Evolutionary conservation across 75 land plant genomes (phyloP), one percentile per base, ranked within the genome.

Genomic region (Picea glauca): DNA sequence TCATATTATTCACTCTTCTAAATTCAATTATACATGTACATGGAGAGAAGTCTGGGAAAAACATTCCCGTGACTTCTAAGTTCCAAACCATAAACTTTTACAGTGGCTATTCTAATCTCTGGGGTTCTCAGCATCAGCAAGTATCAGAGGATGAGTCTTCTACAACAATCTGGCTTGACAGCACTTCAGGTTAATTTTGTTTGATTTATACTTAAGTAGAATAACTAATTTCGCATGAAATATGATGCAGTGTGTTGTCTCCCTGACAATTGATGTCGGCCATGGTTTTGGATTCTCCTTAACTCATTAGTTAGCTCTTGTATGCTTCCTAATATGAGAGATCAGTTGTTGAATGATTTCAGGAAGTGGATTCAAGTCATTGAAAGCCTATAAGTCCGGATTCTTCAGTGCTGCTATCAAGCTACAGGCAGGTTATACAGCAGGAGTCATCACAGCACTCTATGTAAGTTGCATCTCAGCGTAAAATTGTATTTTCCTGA

Each of bases 361-460:
- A 92, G 96, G 96, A 63, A 90, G 91, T 72, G 96, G 96, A 21
- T 91, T 91, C 83, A 87, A 91, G 76, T 90, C 96, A 11, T 84
- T 60, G 43, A 33, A 76, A 7, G 46, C 88, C 6, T 93, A 85
- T 56, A 58, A 77, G n/a, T 86, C 84, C 0, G 96, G 96, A 13
- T 91, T 84, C 83, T 91, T 93, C 75, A 86, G 86, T 30, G 86
- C 86, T 40, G 74, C 88, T 21, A 87, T 93, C 35, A 93, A 93
- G 76, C 87, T 93, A 18, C 95, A 92, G 58, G 60, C 89, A 26
- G 90, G 89, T 21, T 91, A 93, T 77, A 89, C 96, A 66, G 96
- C 96, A 3, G 96, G 96, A 79, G 92, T 90, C 6, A 89, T 84
- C 59, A 90, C 90, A 32, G 87, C 90, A 21, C 85, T 93, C 80